Evolutionary conservation across 2,329 filamentous ascomycete genomes (phyloP).

Genomic region (Colletotrichum melonis): DNA sequence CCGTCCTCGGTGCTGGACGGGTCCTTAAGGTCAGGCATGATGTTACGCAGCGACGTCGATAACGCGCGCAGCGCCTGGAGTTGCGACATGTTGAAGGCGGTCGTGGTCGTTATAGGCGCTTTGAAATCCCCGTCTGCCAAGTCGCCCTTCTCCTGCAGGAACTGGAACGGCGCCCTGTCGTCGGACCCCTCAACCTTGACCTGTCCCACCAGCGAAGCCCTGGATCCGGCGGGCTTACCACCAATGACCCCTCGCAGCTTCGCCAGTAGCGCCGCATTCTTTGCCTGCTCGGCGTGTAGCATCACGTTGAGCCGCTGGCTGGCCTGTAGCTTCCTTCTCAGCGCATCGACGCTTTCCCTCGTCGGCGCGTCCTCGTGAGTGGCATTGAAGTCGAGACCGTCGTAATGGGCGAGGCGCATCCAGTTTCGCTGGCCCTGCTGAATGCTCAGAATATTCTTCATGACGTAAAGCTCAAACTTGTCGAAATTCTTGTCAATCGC

Average conservation of each 20-base stretch:
- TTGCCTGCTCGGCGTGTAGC: constrained; percentile 75
- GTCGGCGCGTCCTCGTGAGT: constrained; percentile 50
- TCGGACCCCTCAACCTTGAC: constrained; percentile 40
- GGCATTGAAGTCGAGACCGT: constrained; percentile 66
- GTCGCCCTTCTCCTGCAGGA: constrained; percentile 65
- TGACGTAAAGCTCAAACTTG: constrained; percentile 87
- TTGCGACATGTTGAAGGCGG: constrained; percentile 84
- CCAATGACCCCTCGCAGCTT: constrained; percentile 66
- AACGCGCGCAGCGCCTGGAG: constrained; percentile 81
- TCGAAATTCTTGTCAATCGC: constrained; percentile 89
- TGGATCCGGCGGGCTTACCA: constrained; percentile 39
- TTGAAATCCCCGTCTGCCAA: constrained; percentile 63
- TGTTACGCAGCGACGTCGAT: constrained; percentile 66
- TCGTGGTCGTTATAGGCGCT: constrained; percentile 74
- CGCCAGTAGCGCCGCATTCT: constrained; percentile 77
- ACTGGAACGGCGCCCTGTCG: constrained; percentile 59
- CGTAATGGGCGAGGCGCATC: constrained; percentile 88
- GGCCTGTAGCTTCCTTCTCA: constrained; percentile 80
- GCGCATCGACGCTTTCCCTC: constrained; percentile 75
- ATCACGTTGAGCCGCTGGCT: constrained; percentile 80
- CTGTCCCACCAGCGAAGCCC: constrained; percentile 30
- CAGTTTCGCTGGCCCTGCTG: constrained; percentile 77
- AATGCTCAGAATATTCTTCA: constrained; percentile 85
- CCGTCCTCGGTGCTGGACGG: constrained; percentile 40
- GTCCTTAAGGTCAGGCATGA: constrained; percentile 71